Base-by-base conservation (phyloP, 495 filamentous ascomycete genomes). In the Podospora sp. region DNA sequence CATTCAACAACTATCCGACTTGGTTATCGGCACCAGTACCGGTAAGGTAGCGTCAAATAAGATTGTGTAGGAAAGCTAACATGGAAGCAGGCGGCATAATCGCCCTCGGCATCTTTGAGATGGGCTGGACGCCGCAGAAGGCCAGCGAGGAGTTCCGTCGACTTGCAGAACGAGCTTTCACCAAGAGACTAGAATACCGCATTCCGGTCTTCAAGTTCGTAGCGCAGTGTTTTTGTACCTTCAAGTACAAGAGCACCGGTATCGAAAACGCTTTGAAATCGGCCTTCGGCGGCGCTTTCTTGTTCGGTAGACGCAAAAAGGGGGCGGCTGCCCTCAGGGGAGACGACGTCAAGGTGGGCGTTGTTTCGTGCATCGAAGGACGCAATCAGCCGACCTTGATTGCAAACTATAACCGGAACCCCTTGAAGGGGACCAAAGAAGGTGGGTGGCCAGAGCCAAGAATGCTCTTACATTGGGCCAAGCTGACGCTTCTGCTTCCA, bases 21-120 rank as follows among this genome's bases (percentile, higher is more conserved):
- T 84, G 0, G 80, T 84, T 1, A 70, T 83, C 11, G 82, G 79
- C 4, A 82, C 78, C 27, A 80, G 82, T 77, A 83, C 67, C 35
- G 71, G 58, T 58, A 6, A 22, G 60, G 4, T 27, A 11, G 1
- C 21, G 12, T 21, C 21, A 16, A 18, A 21, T 51, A n/a, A 21
- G n/a, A 3, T 2, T 18, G 18, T 18, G 11, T 25, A n/a, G 52
- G 2, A 21, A 14, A 18, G n/a, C 24, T n/a, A 40, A 79, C 29
- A 79, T 50, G 79, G 6, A 20, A 26, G 6, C 77, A 33, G 83
- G 84, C 14, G 81, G 80, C 16, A 79, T 87, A 53, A 76, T 85
- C n/a, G 79, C 81, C 0, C 65, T 85, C 2, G 80, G 77, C 2
- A 73, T 87, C 35, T 79, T 76, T 6, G 68, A 74, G 16, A 71